Percentiles rank a stretch among this genome's conserved stretches.
Evolutionary conservation across 495 filamentous ascomycete species (phyloP).

Genomic region (Hypoxylon cercidicola): DNA sequence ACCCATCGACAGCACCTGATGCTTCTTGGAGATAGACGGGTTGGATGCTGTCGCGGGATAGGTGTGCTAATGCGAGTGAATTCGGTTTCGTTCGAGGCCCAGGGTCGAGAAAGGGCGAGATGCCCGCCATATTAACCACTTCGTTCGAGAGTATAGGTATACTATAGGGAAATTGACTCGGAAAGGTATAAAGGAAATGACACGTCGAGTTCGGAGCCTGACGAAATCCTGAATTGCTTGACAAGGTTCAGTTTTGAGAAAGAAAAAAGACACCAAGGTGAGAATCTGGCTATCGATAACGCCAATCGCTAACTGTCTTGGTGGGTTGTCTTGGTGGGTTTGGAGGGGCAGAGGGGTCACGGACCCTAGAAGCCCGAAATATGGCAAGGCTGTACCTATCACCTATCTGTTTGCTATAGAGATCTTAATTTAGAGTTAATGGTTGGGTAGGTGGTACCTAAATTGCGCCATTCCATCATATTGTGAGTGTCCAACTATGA

Average conservation of each 20-base stretch:
- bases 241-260: neutral
- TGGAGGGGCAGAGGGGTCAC: conserved; percentile 2
- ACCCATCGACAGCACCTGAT: conserved; percentile 71
- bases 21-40: conserved; percentile 74
- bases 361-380: conserved; percentile 15
- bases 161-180: neutral
- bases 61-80: conserved; percentile 79
- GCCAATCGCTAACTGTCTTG: neutral
- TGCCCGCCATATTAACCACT: conserved; percentile 43
- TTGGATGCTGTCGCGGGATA: conserved; percentile 82
- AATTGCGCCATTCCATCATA: conserved; percentile 23
- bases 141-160: neutral
- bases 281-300: neutral
- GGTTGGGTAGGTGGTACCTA: neutral
- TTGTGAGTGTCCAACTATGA: conserved; percentile 25
- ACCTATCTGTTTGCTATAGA: neutral
- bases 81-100: conserved; percentile 64
- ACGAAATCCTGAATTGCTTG: neutral
- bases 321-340: neutral
- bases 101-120: conserved; percentile 79
- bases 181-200: neutral
- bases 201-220: neutral
- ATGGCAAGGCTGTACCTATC: conserved; percentile 2
- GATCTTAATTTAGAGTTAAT: neutral
- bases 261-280: neutral